Evolutionary conservation across 2,329 filamentous ascomycete species (phyloP).

Genomic region (Sporothrix inflata): DNA sequence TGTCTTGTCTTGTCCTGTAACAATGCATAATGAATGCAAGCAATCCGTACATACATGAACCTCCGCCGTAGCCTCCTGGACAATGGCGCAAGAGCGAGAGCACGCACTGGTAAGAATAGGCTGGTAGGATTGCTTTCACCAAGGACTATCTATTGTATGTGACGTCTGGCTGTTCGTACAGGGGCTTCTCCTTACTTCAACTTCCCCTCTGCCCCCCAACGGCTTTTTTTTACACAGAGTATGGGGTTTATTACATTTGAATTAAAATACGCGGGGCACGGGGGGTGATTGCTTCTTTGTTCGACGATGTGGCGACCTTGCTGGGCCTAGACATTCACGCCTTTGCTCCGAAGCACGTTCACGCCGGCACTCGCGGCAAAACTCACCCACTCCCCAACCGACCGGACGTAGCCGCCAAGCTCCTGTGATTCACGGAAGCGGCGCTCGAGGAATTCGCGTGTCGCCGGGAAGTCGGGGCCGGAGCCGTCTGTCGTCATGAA

Average conservation of each 20-base stretch:
- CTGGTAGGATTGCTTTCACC: background rate
- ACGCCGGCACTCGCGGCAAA: constrained; percentile 78
- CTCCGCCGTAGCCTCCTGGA: background rate
- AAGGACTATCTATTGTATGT: background rate
- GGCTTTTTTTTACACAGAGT: background rate
- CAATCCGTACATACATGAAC: background rate
- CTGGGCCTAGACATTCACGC: constrained; percentile 68
- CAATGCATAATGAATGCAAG: background rate
- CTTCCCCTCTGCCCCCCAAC: background rate
- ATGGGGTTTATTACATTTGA: background rate
- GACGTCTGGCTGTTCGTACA: background rate
- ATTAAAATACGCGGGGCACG: background rate
- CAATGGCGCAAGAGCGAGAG: background rate
- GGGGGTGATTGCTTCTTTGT: background rate
- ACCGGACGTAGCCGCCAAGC: constrained; percentile 64
- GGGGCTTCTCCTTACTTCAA: background rate
- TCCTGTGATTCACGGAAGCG: constrained; percentile 70
- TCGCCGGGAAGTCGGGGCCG: constrained; percentile 68
- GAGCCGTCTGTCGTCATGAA: constrained; percentile 92
- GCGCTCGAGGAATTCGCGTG: constrained; percentile 76
- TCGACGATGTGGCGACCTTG: background rate
- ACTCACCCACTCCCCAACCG: constrained; percentile 75
- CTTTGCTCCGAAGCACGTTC: constrained; percentile 86
- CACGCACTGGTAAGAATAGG: background rate
- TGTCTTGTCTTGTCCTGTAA: background rate